Conservation (phyloP, 805 yeast species). For the Kockiozyma suomiensis region DNA sequence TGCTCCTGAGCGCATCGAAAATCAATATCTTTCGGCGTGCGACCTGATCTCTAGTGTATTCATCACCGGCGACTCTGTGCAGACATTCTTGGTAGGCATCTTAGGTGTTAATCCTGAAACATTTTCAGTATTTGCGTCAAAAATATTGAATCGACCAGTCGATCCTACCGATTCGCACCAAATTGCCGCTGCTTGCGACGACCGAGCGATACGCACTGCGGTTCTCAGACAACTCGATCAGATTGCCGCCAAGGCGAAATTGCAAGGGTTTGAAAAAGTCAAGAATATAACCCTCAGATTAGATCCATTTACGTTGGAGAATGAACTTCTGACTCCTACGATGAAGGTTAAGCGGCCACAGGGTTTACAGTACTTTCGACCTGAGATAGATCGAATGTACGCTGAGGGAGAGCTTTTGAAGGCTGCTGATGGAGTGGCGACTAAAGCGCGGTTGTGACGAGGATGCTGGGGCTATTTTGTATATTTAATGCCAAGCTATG, state of each 20-base stretch:
- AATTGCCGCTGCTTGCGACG: constrained; percentile 41
- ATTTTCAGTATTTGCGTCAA: constrained; percentile 40
- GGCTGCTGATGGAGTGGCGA: constrained; percentile 1
- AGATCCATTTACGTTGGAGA: constrained; percentile 63
- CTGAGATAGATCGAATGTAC: constrained; percentile 50
- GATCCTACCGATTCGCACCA: constrained; percentile 38
- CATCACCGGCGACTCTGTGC: constrained; percentile 65
- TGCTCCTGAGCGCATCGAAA: constrained; percentile 76
- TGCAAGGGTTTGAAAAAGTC: constrained; percentile 66
- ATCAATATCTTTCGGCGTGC: constrained; percentile 56
- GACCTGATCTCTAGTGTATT: constrained; percentile 57
- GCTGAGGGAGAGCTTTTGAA: constrained; percentile 47
- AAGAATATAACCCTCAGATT: constrained; percentile 56
- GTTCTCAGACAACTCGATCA: constrained; percentile 47
- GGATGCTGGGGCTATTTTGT: too few relatives aligned
- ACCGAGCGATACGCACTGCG: constrained; percentile 46
- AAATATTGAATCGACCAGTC: constrained; percentile 36
- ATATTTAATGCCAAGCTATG: too few relatives aligned
- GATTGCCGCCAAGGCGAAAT: constrained; percentile 43
- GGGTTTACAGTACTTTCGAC: constrained; percentile 50
- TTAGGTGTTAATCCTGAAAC: constrained; percentile 61
- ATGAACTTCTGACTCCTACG: constrained; percentile 70
- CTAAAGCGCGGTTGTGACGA: not conserved
- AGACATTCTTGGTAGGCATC: constrained; percentile 60
- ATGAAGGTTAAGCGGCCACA: constrained; percentile 56